Evolutionary conservation across 495 filamentous ascomycete genomes (phyloP).

Genomic region (Aspergillus bertholletiae): DNA sequence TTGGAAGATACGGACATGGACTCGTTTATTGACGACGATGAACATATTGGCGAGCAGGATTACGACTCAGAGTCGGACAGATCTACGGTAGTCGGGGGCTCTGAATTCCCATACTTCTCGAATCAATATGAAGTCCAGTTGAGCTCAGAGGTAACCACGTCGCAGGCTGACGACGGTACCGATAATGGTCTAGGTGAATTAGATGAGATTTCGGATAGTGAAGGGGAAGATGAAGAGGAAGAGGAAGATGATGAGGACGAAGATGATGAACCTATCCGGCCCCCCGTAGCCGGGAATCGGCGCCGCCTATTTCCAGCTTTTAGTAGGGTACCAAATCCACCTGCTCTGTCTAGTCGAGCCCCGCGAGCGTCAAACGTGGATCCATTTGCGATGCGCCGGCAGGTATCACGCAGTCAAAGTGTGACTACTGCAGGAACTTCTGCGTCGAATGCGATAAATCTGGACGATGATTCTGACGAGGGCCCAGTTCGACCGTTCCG

Average conservation of each 20-base stretch:
- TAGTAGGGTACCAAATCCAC: slow-evolving; percentile 11
- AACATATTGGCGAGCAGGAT: slow-evolving; percentile 14
- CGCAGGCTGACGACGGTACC: slow-evolving; percentile 2
- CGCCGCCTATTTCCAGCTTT: slow-evolving; percentile 11
- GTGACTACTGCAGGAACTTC: slow-evolving; percentile 12
- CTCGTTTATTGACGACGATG: slow-evolving; percentile 40
- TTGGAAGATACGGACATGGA: slow-evolving; percentile 35
- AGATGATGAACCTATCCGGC: slow-evolving; percentile 25
- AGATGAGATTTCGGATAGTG: neutral
- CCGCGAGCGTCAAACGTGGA: neutral
- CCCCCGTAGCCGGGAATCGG: slow-evolving; percentile 14
- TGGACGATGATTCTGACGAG: slow-evolving; percentile 35
- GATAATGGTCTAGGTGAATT: neutral
- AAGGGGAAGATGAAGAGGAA: slow-evolving; percentile 10
- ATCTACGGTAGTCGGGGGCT: slow-evolving; percentile 27
- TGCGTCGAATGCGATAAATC: slow-evolving; percentile 17
- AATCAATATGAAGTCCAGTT: slow-evolving; percentile 9
- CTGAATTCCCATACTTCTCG: slow-evolving; percentile 9
- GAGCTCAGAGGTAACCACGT: slow-evolving; percentile 9
- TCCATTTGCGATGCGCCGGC: neutral
- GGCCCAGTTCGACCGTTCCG: slow-evolving; percentile 28
- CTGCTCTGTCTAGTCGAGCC: slow-evolving; percentile 3
- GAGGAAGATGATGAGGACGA: slow-evolving; percentile 20
- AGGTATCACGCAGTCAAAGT: neutral
- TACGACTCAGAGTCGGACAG: slow-evolving; percentile 25